Evolutionary conservation across 768 basidiomycete genomes (phyloP).

Genomic region (Strobilomyces confusus): DNA sequence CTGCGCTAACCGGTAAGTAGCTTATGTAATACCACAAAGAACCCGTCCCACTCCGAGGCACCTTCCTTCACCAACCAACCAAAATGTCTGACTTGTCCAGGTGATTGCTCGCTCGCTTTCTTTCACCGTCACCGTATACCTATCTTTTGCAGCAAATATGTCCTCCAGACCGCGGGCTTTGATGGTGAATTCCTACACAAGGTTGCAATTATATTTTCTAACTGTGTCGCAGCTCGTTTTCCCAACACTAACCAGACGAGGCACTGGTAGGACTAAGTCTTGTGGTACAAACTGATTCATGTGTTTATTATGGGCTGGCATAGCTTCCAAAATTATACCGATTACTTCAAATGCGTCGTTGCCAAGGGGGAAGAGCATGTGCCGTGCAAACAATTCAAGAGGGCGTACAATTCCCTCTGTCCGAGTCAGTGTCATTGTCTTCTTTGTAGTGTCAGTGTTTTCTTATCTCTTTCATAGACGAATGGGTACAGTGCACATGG

Average conservation of each 20-base stretch:
- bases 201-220: conserved; percentile 1
- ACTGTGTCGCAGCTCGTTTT: conserved; percentile 63
- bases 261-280: conserved; percentile 71
- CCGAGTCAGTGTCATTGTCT: conserved; percentile 67
- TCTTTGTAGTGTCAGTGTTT: not conserved
- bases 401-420: conserved; percentile 93
- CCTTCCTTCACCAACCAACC: conserved; percentile 36
- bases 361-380: conserved; percentile 98
- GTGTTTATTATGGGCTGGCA: conserved; percentile 8
- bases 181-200: conserved; percentile 55
- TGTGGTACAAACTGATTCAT: not conserved
- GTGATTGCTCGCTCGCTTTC: conserved; percentile 29
- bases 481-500: conserved; percentile 64
- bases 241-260: conserved; percentile 92
- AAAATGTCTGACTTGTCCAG: conserved; percentile 62
- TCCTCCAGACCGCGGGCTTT: conserved; percentile 93
- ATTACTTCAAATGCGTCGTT: conserved; percentile 96
- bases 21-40: conserved; percentile 35
- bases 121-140: conserved; percentile 5
- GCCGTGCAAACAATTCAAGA: conserved; percentile 99
- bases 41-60: conserved; percentile 27
- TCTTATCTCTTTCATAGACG: conserved; percentile 49
- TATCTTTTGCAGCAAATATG: conserved; percentile 60
- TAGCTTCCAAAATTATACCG: conserved; percentile 94
- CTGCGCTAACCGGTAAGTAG: not conserved